Evolutionary conservation across 208 protist species (phyloP), one percentile per base, ranked within the genome.

Genomic region (Phytomonas francai): DNA sequence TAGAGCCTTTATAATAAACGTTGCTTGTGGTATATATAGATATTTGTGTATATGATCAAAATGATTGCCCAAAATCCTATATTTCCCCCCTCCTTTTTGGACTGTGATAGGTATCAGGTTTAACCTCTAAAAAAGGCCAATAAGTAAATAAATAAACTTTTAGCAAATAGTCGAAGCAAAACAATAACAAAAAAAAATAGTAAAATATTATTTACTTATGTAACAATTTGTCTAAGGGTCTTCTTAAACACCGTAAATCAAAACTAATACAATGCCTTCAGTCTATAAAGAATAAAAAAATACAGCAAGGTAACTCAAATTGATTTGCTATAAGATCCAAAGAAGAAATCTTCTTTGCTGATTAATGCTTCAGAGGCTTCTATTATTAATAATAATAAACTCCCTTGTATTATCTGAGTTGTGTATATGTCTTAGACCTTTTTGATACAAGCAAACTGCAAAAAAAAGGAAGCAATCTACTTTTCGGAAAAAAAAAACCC

Each of bases 301-400:
- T 65, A 22, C 42, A 72, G 29, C 62, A 72, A 75, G 39, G 7
- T 59, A 42, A 62, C 6, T 65, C n/a, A 70, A 77, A 62, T 33
- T 11, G 30, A 14, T 65, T 32, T 62, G 45, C 31, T 25, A 29
- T 22, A 57, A 57, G 22, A 27, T 27, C 49, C n/a, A 57, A n/a
- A n/a, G n/a, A n/a, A n/a, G n/a, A n/a, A 39, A 12, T 39, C 11
- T 39, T 39, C 11, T 39, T 39, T 39, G 34, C 4, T 39, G 34
- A 4, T 39, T 39, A 39, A 12, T 39, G 4, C 34, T 39, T 39
- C n/a, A n/a, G 34, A 4, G 34, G 34, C 11, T 39, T 39, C 34
- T n/a, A n/a, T 39, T 39, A 11, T 39, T 4, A 39, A 11, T 12
- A 39, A 39, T 12, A 4, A 11, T 11, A 39, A 39, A 4, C 11